These are phyloP conservation scores for Cucurbita argyrosperma DNA, from an alignment of 306 rosid species.

Conservation along the genomic window DNA sequence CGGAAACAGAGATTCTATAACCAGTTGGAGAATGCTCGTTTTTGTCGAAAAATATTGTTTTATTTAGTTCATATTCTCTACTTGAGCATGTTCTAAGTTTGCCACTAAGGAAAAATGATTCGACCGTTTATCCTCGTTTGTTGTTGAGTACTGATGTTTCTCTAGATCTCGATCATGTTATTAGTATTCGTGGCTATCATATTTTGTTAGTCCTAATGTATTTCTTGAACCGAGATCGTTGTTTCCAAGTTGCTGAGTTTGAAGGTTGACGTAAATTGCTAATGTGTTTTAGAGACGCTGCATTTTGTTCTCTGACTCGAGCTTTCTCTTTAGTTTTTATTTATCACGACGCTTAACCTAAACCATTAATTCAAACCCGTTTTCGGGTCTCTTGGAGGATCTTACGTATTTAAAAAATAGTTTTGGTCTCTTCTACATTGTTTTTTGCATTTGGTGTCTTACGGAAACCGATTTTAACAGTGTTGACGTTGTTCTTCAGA, in stretches of 20 bases:
- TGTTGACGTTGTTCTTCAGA: conserved; percentile 32
- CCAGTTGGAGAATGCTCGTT: background rate
- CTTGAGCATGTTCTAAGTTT: background rate
- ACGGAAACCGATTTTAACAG: background rate
- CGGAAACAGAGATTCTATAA: background rate
- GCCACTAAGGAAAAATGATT: background rate
- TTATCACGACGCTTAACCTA: background rate
- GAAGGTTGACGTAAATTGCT: background rate
- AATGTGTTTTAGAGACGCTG: background rate
- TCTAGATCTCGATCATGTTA: background rate
- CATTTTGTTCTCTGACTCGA: background rate
- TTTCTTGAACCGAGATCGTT: background rate
- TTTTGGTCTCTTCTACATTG: background rate
- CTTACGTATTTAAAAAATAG: background rate
- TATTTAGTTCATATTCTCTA: background rate
- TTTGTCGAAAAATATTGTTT: background rate
- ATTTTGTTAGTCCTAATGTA: background rate
- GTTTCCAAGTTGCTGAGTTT: background rate
- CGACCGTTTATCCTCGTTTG: background rate
- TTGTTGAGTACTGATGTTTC: background rate
- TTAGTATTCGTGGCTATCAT: background rate
- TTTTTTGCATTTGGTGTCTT: background rate
- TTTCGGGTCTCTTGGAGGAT: background rate
- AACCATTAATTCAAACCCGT: background rate
- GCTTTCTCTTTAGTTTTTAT: background rate